These are phyloP conservation scores for Plasmodium vivax DNA, from an alignment of 169 alveolate species.

Conservation along the genomic window DNA sequence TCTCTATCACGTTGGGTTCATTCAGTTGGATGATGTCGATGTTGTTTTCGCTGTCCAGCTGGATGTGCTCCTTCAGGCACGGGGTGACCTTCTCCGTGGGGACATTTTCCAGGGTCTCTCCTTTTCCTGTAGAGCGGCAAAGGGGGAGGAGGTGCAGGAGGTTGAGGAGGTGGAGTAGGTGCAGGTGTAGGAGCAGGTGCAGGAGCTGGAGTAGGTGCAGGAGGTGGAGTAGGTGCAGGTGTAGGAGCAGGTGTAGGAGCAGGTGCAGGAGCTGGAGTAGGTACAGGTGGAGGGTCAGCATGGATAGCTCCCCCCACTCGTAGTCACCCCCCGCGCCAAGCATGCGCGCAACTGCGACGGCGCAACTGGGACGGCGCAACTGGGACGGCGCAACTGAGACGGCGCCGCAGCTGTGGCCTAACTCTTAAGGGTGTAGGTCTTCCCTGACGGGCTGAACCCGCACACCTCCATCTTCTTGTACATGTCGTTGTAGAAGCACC, in stretches of 20 bases:
- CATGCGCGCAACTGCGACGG: background rate
- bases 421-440: constrained; percentile 37
- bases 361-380: no score
- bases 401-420: background rate
- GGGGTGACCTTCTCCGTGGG: constrained; percentile 26
- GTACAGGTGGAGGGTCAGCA: background rate
- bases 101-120: constrained; percentile 25
- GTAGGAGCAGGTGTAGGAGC: no score
- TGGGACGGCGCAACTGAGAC: no score
- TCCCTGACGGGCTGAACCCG: constrained; percentile 8
- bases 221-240: no score
- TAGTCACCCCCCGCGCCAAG: background rate
- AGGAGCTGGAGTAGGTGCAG: no score
- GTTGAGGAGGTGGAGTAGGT: background rate
- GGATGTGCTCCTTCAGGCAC: constrained; percentile 26
- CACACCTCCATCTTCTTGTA: constrained; percentile 63
- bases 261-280: no score
- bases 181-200: no score
- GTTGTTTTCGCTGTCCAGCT: constrained; percentile 42
- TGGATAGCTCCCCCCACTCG: background rate
- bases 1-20: constrained; percentile 43
- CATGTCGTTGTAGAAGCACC: constrained; percentile 49
- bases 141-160: background rate
- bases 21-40: constrained; percentile 39
- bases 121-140: constrained; percentile 33